Evolutionary conservation across 768 basidiomycete species (phyloP).

Genomic region (Boletus rubropictus): DNA sequence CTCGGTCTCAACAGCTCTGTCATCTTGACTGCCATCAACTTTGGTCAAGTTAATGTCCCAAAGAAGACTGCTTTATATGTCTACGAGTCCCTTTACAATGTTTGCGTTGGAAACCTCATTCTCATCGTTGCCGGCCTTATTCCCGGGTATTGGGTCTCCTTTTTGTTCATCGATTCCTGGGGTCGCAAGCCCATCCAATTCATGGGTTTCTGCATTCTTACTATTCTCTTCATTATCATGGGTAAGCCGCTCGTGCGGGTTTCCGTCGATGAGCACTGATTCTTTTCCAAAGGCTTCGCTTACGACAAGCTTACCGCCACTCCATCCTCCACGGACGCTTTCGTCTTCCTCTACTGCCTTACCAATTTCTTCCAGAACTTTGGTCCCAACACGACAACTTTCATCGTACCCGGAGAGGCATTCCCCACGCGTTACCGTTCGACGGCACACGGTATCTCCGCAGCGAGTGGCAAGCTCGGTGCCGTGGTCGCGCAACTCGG

Average conservation of each 20-base stretch:
- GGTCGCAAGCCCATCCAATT: constrained; percentile 80
- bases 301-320: constrained; percentile 53
- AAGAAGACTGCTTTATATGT: constrained; percentile 34
- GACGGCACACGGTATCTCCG: constrained; percentile 79
- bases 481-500: constrained; percentile 79
- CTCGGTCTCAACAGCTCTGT: constrained; percentile 78
- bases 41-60: constrained; percentile 38
- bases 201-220: constrained; percentile 68
- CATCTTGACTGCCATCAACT: constrained; percentile 67
- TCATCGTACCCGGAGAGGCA: constrained; percentile 73
- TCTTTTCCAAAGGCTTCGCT: constrained; percentile 48
- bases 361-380: constrained; percentile 90
- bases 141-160: constrained; percentile 61
- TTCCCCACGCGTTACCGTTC: constrained; percentile 89
- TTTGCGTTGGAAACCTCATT: constrained; percentile 71
- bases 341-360: constrained; percentile 82
- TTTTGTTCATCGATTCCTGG: constrained; percentile 68
- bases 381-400: constrained; percentile 76
- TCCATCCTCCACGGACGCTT: constrained; percentile 42
- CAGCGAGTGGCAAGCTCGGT: constrained; percentile 77
- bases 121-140: constrained; percentile 74
- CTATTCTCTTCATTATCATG: constrained; percentile 61
- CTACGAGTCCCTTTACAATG: constrained; percentile 56
- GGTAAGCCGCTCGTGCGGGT: constrained; percentile 37
- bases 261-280: neutral